These are phyloP conservation scores for Plasmopara viticola DNA, from an alignment of 352 stramenopile genomes.

Conservation along the genomic window DNA sequence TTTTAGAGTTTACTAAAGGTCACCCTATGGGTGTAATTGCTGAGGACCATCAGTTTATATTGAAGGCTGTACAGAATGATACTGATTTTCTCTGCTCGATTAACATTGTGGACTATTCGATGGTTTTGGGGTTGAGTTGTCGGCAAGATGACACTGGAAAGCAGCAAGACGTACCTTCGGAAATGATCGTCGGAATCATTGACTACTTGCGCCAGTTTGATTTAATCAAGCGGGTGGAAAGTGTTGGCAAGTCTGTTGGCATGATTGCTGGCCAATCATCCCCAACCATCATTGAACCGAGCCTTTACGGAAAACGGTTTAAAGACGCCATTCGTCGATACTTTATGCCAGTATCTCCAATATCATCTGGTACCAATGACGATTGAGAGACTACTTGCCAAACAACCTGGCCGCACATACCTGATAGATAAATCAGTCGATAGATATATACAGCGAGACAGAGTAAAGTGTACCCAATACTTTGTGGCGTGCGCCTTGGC, in stretches of 20 bases:
- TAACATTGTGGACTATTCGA: constrained; percentile 99
- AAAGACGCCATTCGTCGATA: constrained; percentile 93
- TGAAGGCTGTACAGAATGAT: constrained; percentile 94
- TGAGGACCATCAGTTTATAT: constrained; percentile 62
- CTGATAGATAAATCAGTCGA: neutral
- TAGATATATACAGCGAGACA: too few relatives aligned
- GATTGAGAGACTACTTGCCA: constrained; percentile 19
- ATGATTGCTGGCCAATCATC: constrained; percentile 98
- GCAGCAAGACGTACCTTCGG: constrained; percentile 27
- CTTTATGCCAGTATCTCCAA: constrained; percentile 94
- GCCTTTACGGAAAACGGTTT: constrained; percentile 94
- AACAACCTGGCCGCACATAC: neutral
- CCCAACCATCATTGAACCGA: constrained; percentile 97
- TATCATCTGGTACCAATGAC: constrained; percentile 44
- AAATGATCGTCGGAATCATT: constrained; percentile 97
- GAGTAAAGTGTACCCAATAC: too few relatives aligned
- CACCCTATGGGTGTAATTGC: constrained; percentile 68
- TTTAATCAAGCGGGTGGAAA: constrained; percentile 98
- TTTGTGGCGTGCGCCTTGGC: too few relatives aligned
- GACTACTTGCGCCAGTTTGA: constrained; percentile 99
- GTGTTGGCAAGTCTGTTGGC: constrained; percentile 95
- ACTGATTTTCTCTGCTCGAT: constrained; percentile 96
- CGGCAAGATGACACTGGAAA: constrained; percentile 27
- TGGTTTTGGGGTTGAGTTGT: constrained; percentile 89
- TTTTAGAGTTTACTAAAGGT: constrained; percentile 72